These are phyloP conservation scores for Ophiostoma tasmaniense DNA, from an alignment of 2,329 filamentous ascomycete genomes.

Conservation along the genomic window DNA sequence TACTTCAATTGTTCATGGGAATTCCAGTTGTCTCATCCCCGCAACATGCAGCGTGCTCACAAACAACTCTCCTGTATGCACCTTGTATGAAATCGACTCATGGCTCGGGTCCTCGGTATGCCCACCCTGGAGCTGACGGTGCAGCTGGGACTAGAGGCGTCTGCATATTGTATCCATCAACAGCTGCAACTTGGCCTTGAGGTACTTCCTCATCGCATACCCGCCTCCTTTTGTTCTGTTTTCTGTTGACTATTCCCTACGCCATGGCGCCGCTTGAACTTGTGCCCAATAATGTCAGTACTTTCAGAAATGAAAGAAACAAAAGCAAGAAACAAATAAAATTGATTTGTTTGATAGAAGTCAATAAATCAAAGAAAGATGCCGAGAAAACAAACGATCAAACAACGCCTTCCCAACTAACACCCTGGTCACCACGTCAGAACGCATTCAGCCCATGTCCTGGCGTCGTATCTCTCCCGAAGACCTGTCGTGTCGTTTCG, in stretches of 20 bases:
- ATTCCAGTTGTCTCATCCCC: background rate
- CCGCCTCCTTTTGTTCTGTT: background rate
- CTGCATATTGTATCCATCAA: background rate
- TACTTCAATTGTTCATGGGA: no score
- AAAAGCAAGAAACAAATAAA: background rate
- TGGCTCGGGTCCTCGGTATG: background rate
- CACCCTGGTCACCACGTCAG: slow-evolving; percentile 5
- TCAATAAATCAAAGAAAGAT: background rate
- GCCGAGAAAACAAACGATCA: background rate
- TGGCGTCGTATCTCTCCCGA: background rate
- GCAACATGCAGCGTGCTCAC: background rate
- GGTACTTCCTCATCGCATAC: background rate
- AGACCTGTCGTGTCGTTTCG: background rate
- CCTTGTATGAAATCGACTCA: background rate
- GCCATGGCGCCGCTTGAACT: background rate
- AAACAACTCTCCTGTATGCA: background rate
- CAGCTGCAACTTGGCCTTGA: background rate
- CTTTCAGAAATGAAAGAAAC: background rate
- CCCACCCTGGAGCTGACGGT: no score
- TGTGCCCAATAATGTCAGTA: background rate
- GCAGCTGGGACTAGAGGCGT: no score
- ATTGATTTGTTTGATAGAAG: background rate
- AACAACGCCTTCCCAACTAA: background rate
- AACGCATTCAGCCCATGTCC: background rate
- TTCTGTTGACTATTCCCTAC: no score